Conservation (phyloP, 768 basidiomycete genomes). For the Mycena metata region DNA sequence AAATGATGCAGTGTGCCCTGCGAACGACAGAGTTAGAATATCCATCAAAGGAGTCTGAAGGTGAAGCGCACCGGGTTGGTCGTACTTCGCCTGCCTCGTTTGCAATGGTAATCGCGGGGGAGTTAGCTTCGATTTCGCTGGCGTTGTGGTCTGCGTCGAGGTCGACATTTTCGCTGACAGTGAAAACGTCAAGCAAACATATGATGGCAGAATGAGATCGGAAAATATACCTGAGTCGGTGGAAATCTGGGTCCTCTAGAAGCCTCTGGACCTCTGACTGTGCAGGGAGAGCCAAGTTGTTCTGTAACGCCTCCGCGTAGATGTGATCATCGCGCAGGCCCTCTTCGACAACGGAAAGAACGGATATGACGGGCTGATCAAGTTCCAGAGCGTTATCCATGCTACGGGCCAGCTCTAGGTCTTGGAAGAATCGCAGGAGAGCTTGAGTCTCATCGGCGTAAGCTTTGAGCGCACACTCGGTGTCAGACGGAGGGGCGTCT, state of each 20-base stretch:
- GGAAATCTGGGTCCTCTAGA: conserved; percentile 34
- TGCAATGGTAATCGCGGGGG: background rate
- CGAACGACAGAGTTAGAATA: background rate
- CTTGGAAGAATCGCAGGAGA: conserved; percentile 49
- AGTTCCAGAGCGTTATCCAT: conserved; percentile 56
- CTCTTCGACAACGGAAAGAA: conserved; percentile 49
- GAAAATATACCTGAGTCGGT: background rate
- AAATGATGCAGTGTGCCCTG: conserved; percentile 57
- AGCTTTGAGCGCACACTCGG: conserved; percentile 59
- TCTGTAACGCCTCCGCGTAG: conserved; percentile 54
- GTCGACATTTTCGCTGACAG: background rate
- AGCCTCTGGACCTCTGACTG: conserved; percentile 38
- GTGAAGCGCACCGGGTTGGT: conserved; percentile 3
- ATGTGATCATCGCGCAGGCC: conserved; percentile 57
- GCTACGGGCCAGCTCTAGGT: conserved; percentile 57
- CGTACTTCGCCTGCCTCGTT: background rate
- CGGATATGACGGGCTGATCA: conserved; percentile 50
- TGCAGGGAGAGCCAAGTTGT: conserved; percentile 48
- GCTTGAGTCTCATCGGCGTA: conserved; percentile 54
- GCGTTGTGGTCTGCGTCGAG: background rate
- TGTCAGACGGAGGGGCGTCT: conserved; percentile 53
- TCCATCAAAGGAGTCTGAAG: no score
- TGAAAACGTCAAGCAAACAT: background rate
- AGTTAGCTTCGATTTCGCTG: background rate
- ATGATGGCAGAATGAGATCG: background rate